Evolutionary conservation across 2,329 filamentous ascomycete species (phyloP).

Genomic region (Cadophora sp.): DNA sequence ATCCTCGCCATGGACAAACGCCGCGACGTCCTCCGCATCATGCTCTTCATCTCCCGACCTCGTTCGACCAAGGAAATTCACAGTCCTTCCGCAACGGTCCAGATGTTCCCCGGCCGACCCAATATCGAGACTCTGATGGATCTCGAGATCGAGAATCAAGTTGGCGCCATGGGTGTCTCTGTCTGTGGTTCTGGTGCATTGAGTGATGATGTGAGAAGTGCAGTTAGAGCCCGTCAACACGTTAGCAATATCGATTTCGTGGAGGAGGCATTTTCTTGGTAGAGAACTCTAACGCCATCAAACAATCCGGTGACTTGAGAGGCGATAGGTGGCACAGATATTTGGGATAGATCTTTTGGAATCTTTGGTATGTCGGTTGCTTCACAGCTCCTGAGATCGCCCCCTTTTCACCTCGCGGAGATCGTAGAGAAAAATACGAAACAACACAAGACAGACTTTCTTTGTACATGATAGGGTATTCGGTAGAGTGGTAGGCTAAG

Average conservation of each 20-base stretch:
- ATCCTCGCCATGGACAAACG: constrained; percentile 78
- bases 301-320: not conserved
- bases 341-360: constrained; percentile 11
- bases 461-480: constrained; percentile 28
- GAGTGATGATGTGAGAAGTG: constrained; percentile 75
- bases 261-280: constrained; percentile 79
- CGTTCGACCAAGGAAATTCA: constrained; percentile 82
- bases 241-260: constrained; percentile 76
- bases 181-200: constrained; percentile 78
- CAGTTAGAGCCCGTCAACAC: constrained; percentile 69
- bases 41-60: constrained; percentile 79
- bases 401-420: not conserved
- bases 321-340: constrained; percentile 10
- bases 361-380: constrained; percentile 19
- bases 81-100: constrained; percentile 77
- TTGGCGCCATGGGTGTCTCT: constrained; percentile 75
- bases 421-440: not conserved
- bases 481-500: constrained; percentile 25
- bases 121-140: constrained; percentile 76
- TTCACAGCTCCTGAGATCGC: constrained; percentile 1
- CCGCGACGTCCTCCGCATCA: constrained; percentile 75
- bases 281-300: constrained; percentile 28
- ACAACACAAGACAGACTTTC: constrained; percentile 10
- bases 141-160: constrained; percentile 75
- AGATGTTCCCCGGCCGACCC: constrained; percentile 83